These are phyloP conservation scores for Panellus pusillus DNA, from an alignment of 768 basidiomycete species.

Conservation along the genomic window DNA sequence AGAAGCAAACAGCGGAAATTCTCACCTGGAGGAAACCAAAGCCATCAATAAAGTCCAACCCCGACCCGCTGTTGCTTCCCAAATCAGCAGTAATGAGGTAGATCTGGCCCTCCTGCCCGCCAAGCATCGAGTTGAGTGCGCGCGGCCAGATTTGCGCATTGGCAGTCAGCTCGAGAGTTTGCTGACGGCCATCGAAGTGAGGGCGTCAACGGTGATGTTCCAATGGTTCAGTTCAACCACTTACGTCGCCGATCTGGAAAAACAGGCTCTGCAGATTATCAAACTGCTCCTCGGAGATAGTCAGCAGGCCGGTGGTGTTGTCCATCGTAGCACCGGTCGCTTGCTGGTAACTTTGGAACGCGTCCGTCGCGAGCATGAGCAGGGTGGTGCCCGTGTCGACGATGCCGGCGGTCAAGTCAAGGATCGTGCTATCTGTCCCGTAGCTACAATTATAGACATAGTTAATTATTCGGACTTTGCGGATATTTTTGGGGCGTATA, in stretches of 20 bases:
- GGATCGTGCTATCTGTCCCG: conserved; percentile 28
- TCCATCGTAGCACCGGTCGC: conserved; percentile 56
- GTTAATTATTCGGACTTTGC: no score
- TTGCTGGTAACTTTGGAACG: conserved; percentile 54
- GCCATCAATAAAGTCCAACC: conserved; percentile 68
- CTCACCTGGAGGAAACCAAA: conserved; percentile 47
- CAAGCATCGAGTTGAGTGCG: conserved; percentile 53
- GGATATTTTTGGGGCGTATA: not conserved
- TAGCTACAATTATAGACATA: no score
- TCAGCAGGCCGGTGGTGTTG: conserved; percentile 57
- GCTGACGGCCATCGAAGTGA: conserved; percentile 27
- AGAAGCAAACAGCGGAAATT: not conserved
- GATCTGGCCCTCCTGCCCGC: conserved; percentile 50
- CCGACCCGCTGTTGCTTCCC: conserved; percentile 49
- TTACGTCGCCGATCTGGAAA: conserved; percentile 50
- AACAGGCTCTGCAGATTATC: conserved; percentile 47
- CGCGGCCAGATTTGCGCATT: conserved; percentile 76
- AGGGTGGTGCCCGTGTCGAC: conserved; percentile 55
- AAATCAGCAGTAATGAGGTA: conserved; percentile 60
- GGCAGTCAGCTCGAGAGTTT: conserved; percentile 53
- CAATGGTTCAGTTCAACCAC: no score
- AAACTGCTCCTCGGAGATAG: conserved; percentile 50
- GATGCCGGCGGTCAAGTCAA: conserved; percentile 45
- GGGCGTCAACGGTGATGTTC: no score
- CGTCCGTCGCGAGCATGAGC: conserved; percentile 56